A percentile compares a stretch with the other conserved stretches of the same genome.
Evolutionary conservation across 768 basidiomycete genomes (phyloP).

Genomic region (Lyophyllum decastes): DNA sequence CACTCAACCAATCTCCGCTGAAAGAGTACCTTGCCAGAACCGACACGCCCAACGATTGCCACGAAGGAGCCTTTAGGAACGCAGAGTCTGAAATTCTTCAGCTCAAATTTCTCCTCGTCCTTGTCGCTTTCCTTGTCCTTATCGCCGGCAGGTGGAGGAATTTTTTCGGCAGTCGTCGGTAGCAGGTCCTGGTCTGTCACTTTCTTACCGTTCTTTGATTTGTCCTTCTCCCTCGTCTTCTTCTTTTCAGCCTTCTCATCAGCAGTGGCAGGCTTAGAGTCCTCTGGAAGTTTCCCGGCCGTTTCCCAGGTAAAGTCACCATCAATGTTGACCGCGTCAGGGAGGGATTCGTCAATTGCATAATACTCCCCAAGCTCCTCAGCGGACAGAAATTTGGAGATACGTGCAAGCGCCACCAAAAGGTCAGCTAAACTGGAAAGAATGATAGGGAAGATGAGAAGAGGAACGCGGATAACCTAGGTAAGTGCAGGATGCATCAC

Average conservation of each 20-base stretch:
- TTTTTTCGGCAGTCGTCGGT: constrained; percentile 19
- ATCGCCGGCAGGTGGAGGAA: constrained; percentile 14
- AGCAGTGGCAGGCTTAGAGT: constrained; percentile 7
- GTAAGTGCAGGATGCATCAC: neutral
- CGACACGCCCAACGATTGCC: constrained; percentile 75
- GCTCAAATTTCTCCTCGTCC: constrained; percentile 45
- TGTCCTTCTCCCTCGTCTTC: constrained; percentile 14
- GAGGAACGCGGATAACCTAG: constrained; percentile 60
- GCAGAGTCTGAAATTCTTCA: constrained; percentile 45
- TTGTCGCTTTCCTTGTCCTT: constrained; percentile 17
- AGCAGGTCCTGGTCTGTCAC: constrained; percentile 21
- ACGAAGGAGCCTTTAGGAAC: constrained; percentile 61
- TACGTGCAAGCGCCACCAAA: constrained; percentile 49
- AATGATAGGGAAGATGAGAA: constrained; percentile 57
- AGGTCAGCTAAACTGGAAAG: constrained; percentile 50
- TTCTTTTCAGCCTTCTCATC: constrained; percentile 15
- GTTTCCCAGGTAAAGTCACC: constrained; percentile 58
- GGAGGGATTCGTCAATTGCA: constrained; percentile 36
- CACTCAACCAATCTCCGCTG: neutral
- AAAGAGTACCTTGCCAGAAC: constrained; percentile 61
- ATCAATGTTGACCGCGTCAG: constrained; percentile 45
- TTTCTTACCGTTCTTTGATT: constrained; percentile 17
- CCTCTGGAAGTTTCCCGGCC: constrained; percentile 21
- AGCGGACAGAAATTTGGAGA: constrained; percentile 48
- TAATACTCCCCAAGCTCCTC: constrained; percentile 56